These are phyloP conservation scores for Sugiyamaella smithiae DNA, from an alignment of 805 yeast genomes.

Conservation along the genomic window DNA sequence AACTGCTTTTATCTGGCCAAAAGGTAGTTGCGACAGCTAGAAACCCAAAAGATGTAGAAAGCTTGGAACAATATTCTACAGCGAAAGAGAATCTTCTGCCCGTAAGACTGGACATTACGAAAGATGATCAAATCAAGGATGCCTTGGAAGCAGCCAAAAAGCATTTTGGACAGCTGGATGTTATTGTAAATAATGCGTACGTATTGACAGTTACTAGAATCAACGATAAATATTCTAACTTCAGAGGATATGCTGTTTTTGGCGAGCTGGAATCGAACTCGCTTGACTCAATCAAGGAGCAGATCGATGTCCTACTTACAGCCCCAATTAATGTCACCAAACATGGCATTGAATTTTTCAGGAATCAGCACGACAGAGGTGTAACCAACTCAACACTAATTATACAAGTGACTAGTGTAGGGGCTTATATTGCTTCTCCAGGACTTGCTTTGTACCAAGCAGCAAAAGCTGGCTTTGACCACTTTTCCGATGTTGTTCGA, in stretches of 20 bases:
- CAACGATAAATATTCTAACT: neutral
- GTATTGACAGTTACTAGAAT: neutral
- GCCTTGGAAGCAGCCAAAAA: neutral
- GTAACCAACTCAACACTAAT: neutral
- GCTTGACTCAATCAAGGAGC: neutral
- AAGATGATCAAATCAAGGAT: neutral
- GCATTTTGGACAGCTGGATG: neutral
- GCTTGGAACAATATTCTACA: slow-evolving; percentile 1
- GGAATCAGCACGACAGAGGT: neutral
- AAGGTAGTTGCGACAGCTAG: neutral
- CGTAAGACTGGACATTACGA: neutral
- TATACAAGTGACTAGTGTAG: neutral
- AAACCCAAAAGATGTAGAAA: slow-evolving; percentile 28
- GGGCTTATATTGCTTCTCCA: neutral
- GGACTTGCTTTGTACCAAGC: neutral
- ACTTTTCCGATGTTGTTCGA: neutral
- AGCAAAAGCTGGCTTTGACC: neutral
- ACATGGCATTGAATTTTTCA: neutral
- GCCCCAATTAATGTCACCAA: neutral
- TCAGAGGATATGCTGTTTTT: neutral
- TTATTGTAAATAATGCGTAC: neutral
- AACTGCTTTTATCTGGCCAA: slow-evolving; percentile 12
- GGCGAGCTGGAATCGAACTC: neutral
- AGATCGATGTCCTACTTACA: neutral
- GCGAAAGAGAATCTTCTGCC: neutral